Evolutionary conservation across 2,329 filamentous ascomycete species (phyloP), one percentile per base, ranked within the genome.

Genomic region (Thielaviopsis populi): DNA sequence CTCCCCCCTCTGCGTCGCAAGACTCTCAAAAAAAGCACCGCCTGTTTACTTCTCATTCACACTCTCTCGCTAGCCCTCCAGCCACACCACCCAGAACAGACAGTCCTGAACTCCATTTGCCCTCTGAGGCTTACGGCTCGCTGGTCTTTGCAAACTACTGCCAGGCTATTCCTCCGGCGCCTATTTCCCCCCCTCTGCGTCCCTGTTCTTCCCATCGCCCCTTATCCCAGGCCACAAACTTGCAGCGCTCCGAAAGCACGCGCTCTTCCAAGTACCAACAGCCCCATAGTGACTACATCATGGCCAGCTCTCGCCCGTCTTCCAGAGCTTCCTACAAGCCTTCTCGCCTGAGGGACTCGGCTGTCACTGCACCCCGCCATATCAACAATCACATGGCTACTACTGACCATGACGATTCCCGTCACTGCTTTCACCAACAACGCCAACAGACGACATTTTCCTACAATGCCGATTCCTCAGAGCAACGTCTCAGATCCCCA

Each of bases 121-220:
- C 24, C n/a, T 30, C 10, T 46, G 42, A 43, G 27, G 46, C 22
- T 13, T 27, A 50, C 15, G 22, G 19, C 17, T 50, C 22, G 11
- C 46, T 24, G 22, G 17, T 15, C 27, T 41, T 22, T 17, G 53
- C 11, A 62, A 46, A 61, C 15, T 60, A 33, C 48, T 41, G 22
- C 40, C 50, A 50, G 33, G 13, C 27, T 63, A 63, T 56, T n/a
- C 53, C 15, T 6, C 53, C 33, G n/a, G 61, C 59, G 37, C 56
- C 64, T 6, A 59, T 66, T 43, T 66, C 64, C n/a, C 61, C 63
- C 17, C 63, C 54, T 22, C 22, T 60, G 4, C 64, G 24, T 22
- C 43, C 61, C 17, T 30, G 24, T 13, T 40, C 64, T 40, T 24
- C 40, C 42, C 56, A 60, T 7, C 37, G 27, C 7, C 13, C 62